Base-by-base conservation (phyloP, 139 green algal genomes). In the Pseudopediastrum boryanum region DNA sequence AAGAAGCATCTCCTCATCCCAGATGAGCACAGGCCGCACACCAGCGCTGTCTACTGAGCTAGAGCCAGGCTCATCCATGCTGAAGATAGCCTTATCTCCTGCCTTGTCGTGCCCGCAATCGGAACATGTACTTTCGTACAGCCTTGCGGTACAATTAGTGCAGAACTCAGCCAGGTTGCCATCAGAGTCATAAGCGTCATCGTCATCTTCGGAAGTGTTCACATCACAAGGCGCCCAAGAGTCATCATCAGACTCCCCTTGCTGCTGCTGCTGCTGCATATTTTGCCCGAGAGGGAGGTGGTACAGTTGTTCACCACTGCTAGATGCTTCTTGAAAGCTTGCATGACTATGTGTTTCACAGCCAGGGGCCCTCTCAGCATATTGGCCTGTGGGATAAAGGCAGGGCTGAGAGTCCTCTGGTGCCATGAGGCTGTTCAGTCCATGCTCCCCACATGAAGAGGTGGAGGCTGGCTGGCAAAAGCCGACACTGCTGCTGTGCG, bases 1-100 rank as follows among this genome's bases (percentile, higher is more conserved):
- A n/a, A 77, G 42, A 23, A 77, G 68, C 38, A 88, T 67, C 6
- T 71, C 61, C 16, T 80, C 74, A 63, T 80, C 74, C 74, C 74
- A 80, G 50, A 71, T 73, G 29, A 80, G 44, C 5, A 80, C 8
- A 9, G 81, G 68, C 29, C 77, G 61, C 29, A 9, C 29, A 9
- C 68, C 50, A 56, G 21, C 27, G 23, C 56, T 66, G 56, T 23
- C 56, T 9, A 9, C 23, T 66, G 10, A 13, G 23, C 23, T 23
- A 23, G 10, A 29, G 56, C 56, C 25, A 19, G 10, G 56, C 9
- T n/a, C 9, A 19, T 9, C 13, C 25, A 8, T 33, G 23, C 56
- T 29, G 56, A 23, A 66, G 56, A 10, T 38, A 19, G 56, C 25
- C 9, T 16, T 29, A 23, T 23, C 25, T 33, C 25, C 23, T 9